Base-by-base conservation (phyloP, 345 rosid species). In the Lagerstroemia speciosa region DNA sequence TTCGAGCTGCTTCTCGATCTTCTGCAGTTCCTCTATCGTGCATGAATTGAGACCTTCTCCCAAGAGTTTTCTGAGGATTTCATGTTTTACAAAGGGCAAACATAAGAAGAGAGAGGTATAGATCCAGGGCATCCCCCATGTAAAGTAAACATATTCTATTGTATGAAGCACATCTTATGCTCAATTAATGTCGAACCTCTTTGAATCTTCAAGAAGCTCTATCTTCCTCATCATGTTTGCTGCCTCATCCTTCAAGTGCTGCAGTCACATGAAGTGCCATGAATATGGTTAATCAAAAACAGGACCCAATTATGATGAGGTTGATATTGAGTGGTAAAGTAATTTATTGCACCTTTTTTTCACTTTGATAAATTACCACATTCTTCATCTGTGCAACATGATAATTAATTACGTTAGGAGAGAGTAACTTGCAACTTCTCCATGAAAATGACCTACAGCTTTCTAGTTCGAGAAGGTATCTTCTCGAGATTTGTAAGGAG, bases 161-260 rank as follows among this genome's bases (percentile, higher is more conserved):
- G 24, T 26, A 10, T 17, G 17, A 30, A 48, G 4, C 2, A 50
- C 62, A 50, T 67, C 26, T 10, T 29, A 16, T 30, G 8, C 5
- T 8, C 1, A 64, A n/a, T n/a, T n/a, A 15, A 34, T 22, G 14
- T 30, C 33, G 16, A 12, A 87, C 97, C 93, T 82, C 81, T 81
- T 89, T 11, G 93, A 82, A 63, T 69, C 80, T 76, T 91, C 97
- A 66, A 90, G 96, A 68, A 67, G 71, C 82, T 91, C 96, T 61
- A 91, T 89, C 81, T 82, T 91, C 83, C 86, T 89, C 85, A 75
- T 43, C 94, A 93, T 82, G 71, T 60, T 72, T 67, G 83, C 82
- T 76, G 90, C 84, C 79, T 93, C 98, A 32, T 61, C 69, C 86
- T 86, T 91, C 83, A 91, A 72, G 71, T 76, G 83, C 94, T 93